Evolutionary conservation across 805 yeast species (phyloP).

Genomic region (Cyberlindnera lachancei): DNA sequence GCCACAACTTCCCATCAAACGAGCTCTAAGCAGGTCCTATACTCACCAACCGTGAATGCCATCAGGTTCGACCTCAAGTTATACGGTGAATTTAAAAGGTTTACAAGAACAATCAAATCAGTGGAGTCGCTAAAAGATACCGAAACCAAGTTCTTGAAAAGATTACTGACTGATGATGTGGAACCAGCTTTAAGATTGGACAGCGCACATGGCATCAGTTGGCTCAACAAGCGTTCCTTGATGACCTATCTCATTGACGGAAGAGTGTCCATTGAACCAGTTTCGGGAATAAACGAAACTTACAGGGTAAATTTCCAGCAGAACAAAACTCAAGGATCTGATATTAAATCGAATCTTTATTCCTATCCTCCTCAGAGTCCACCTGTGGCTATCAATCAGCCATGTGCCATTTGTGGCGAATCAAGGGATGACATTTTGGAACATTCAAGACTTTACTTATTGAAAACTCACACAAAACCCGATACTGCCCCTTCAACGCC

Average conservation of each 20-base stretch:
- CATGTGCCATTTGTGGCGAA: slow-evolving; percentile 86
- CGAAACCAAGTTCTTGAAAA: slow-evolving; percentile 47
- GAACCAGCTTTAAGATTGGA: slow-evolving; percentile 67
- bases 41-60: slow-evolving; percentile 33
- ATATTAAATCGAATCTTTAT: slow-evolving; percentile 30
- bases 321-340: slow-evolving; percentile 12
- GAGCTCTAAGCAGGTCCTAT: slow-evolving; percentile 22
- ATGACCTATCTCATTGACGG: slow-evolving; percentile 71
- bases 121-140: slow-evolving; percentile 32
- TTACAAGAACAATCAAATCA: slow-evolving; percentile 27
- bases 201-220: slow-evolving; percentile 53
- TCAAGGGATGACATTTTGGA: slow-evolving; percentile 58
- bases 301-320: slow-evolving; percentile 37
- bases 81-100: slow-evolving; percentile 31
- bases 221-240: slow-evolving; percentile 54
- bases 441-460: slow-evolving; percentile 68
- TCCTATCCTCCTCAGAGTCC: slow-evolving; percentile 41
- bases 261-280: slow-evolving; percentile 76
- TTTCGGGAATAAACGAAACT: slow-evolving; percentile 73
- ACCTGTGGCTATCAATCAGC: slow-evolving; percentile 67
- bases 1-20: neutral
- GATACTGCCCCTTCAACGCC: slow-evolving; percentile 10
- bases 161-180: slow-evolving; percentile 66
- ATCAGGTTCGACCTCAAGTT: slow-evolving; percentile 35
- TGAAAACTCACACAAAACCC: slow-evolving; percentile 38